Conservation (phyloP, 2,329 filamentous ascomycete genomes). For the Ascochyta fabae region DNA sequence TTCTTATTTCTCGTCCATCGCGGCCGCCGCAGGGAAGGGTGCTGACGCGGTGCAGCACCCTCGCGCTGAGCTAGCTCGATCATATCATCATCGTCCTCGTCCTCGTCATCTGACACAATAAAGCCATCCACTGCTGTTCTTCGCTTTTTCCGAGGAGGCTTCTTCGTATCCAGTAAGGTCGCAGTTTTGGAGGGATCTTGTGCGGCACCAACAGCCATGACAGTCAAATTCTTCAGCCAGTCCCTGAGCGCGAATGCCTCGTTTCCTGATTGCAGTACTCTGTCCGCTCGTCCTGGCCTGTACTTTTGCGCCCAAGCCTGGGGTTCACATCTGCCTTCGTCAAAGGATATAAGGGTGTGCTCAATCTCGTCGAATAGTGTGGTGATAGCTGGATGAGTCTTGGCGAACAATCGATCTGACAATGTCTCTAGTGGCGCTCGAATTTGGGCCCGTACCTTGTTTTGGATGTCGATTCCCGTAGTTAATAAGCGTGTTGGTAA, state of each 20-base stretch:
- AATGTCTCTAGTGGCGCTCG: constrained; percentile 17
- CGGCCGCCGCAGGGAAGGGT: constrained; percentile 45
- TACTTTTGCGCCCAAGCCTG: constrained; percentile 85
- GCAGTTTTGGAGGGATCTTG: constrained; percentile 40
- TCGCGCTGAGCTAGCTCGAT: constrained; percentile 71
- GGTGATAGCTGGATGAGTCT: constrained; percentile 64
- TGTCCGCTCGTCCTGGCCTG: constrained; percentile 69
- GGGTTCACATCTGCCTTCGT: constrained; percentile 76
- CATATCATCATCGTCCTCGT: constrained; percentile 54
- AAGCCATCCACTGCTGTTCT: constrained; percentile 56
- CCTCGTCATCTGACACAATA: constrained; percentile 42
- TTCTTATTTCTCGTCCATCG: constrained; percentile 62
- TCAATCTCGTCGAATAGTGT: constrained; percentile 67
- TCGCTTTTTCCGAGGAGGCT: constrained; percentile 65
- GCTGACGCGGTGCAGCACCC: constrained; percentile 59
- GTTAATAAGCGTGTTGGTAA: constrained; percentile 47
- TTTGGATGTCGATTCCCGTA: constrained; percentile 50
- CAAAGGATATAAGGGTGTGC: constrained; percentile 76
- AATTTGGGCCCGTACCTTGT: constrained; percentile 41
- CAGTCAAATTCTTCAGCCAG: constrained; percentile 79
- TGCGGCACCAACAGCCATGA: constrained; percentile 74
- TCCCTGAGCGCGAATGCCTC: constrained; percentile 76
- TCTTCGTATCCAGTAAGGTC: constrained; percentile 25
- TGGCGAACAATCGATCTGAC: constrained; percentile 1
- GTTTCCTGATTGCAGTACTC: constrained; percentile 76